Base-by-base conservation (phyloP, 306 rosid genomes). In the Vicia villosa region DNA sequence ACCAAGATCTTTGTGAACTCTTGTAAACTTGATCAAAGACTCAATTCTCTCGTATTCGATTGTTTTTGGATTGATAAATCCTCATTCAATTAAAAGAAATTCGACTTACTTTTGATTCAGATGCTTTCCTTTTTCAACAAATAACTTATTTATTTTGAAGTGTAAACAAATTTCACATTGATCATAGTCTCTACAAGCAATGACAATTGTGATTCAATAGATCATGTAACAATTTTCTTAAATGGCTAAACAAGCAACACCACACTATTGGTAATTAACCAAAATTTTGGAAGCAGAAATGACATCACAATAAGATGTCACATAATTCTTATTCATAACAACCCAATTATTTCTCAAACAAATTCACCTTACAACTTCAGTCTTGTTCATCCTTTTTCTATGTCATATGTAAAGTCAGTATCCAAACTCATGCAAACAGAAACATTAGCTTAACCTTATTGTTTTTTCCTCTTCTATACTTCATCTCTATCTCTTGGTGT, bases 401-500 rank as follows among this genome's bases (percentile, higher is more conserved):
- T 64, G n/a, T 66, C 41, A 42, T 50, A 36, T 51, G 34, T 10
- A 34, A 62, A 72, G 43, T 13, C 43, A 32, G 42, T 55, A 57
- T 56, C 51, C 5, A 64, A 56, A 64, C 20, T 43, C 6, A 54
- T 42, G 34, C 12, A 74, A 64, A 28, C 57, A 36, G 11, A 21
- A 52, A 10, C 58, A 51, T 51, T 51, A 20, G 28, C 57, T 19
- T 19, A 13, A 10, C 24, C 9, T 5, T 52, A 19, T 50, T 58
- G n/a, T 30, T 14, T n/a, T 1, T 15, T 8, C 22, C 64, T 58
- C 32, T n/a, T 58, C 43, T 58, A 63, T 37, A 9, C 40, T 19
- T 10, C 12, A 22, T 24, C 46, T n/a, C n/a, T n/a, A n/a, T n/a
- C n/a, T 14, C 9, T 17, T 30, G 89, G 81, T 11, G 88, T 51